Base-by-base conservation (phyloP, 345 rosid genomes). In the Mercurialis annua region DNA sequence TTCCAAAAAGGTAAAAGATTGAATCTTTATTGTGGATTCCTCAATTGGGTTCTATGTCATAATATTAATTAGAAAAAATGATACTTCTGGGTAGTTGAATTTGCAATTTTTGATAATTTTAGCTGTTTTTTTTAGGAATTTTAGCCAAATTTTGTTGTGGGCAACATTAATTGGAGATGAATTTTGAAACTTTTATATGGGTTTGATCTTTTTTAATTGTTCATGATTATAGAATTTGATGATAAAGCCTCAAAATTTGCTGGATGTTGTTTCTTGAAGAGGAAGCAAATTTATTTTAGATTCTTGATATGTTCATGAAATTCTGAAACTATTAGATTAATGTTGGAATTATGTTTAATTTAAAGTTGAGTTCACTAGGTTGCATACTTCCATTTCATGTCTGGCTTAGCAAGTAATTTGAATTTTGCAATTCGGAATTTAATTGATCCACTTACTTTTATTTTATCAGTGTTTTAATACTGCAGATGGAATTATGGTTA, bases 1-100 rank as follows among this genome's bases (percentile, higher is more conserved):
- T 10, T 34, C 4, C 6, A 16, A 20, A 18, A 21, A 64, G 77
- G 67, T 73, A 31, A 66, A 71, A 55, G 20, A 47, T 53, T 59
- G 30, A 48, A 10, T 36, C n/a, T 55, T 62, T 21, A 43, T 36
- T n/a, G 11, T 6, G 4, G 10, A 50, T 8, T 54, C 66, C 63
- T 66, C 50, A 33, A 58, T 65, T 31, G 73, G 70, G 24, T 73
- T n/a, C n/a, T n/a, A n/a, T n/a, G n/a, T n/a, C n/a, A n/a, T n/a
- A n/a, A n/a, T n/a, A n/a, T n/a, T n/a, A n/a, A n/a, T n/a, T n/a
- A n/a, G n/a, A n/a, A n/a, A n/a, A n/a, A n/a, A n/a, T n/a, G n/a
- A n/a, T n/a, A n/a, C n/a, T 18, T 16, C 15, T 7, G 0, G 34
- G 23, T 24, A 15, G 21, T 61, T 9, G 50, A 42, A 42, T 42